Conservation (phyloP, 2,329 filamentous ascomycete genomes). For the Hymenoscyphus occultus region DNA sequence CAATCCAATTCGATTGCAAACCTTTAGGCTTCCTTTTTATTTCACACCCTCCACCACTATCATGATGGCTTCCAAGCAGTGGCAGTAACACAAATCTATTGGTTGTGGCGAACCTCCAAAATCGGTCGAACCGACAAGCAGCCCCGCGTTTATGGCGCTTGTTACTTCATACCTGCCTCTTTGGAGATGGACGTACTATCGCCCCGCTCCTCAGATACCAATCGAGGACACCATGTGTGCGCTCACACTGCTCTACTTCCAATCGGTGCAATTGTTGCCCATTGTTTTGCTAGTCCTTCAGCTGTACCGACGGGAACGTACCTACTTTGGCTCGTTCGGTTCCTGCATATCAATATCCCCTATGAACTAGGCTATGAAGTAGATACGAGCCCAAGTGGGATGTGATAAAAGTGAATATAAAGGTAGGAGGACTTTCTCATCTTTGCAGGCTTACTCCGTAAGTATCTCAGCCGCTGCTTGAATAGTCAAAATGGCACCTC, state of each 20-base stretch:
- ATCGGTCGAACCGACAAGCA: neutral
- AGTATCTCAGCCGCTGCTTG: neutral
- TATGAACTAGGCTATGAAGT: neutral
- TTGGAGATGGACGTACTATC: neutral
- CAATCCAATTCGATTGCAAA: neutral
- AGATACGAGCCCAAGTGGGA: conserved; percentile 1
- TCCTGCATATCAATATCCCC: neutral
- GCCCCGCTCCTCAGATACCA: neutral
- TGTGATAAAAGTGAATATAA: neutral
- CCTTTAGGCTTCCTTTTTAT: neutral
- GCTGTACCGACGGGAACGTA: neutral
- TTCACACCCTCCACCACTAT: neutral
- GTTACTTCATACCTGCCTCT: neutral
- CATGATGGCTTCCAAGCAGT: neutral
- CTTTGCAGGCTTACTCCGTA: neutral
- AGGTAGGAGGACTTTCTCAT: neutral
- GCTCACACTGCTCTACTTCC: neutral
- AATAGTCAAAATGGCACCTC: neutral
- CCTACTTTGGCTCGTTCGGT: neutral
- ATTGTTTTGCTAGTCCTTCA: neutral
- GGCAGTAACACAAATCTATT: neutral
- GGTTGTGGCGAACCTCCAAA: neutral
- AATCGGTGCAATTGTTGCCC: neutral
- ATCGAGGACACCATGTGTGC: neutral
- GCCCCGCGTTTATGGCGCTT: conserved; percentile 1